Base-by-base conservation (phyloP, 106 monocot species). In the Chionographis japonica region DNA sequence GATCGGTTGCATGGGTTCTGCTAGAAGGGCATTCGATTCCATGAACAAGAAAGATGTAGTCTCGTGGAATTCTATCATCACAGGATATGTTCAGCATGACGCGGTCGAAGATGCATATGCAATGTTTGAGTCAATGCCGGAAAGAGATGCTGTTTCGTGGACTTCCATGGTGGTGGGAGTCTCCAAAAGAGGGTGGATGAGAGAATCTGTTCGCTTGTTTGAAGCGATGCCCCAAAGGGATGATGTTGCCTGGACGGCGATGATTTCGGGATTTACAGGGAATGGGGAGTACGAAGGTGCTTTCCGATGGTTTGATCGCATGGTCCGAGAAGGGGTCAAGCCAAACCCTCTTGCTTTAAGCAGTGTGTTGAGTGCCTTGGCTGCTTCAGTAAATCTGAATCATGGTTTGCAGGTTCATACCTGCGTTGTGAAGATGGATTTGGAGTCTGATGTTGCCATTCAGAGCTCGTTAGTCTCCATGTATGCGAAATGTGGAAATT, bases 71-170 rank as follows among this genome's bases (percentile, higher is more conserved):
- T 80, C 83, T 10, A 54, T 87, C 17, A 60, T 75, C 13, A 40
- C 37, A 6, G 75, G 75, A 8, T 75, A 75, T 61, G 75, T 75
- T 9, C 63, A 68, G 58, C 70, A 71, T 61, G 77, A 80, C 61
- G 37, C 18, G 4, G 56, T 75, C 39, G 80, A 83, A 58, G 80
- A 80, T 63, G 87, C 87, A n/a, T 18, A 68, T 41, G 50, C 11
- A 14, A 63, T 87, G 1, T 87, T 87, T 66, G 68, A 74, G 40
- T 11, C 54, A 36, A 83, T 83, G 80, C 87, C 87, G 3, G 58
- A 72, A n/a, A 87, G 74, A 64, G 87, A 87, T 62, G 80, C 46
- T 60, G 73, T 87, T 37, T 83, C 87, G 54, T 83, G 87, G 83
- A 87, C 87, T 65, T 67, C 80, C 8, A 87, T 87, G 74, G 10